phyloP scores from a whole-genome alignment of 371 early-diverging fungal species.

The Circinella minor region DNA sequence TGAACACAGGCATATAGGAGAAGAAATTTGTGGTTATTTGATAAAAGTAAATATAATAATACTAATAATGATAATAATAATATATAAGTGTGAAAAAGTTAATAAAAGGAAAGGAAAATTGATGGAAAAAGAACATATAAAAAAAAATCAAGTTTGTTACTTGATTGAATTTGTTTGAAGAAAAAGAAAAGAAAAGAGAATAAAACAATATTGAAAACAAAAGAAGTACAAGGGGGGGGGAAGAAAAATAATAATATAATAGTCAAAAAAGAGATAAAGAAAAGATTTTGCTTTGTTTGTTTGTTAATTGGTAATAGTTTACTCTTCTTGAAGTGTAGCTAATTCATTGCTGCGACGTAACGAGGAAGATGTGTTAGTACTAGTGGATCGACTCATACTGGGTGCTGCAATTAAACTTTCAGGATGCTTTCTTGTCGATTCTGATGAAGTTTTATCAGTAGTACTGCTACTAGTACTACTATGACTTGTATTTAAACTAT shows the following conservation, averaged over 20 bases:
- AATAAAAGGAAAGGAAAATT: background rate
- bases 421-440: constrained; percentile 23
- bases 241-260: too few relatives aligned
- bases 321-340: constrained; percentile 50
- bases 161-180: too few relatives aligned
- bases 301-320: background rate
- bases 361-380: constrained; percentile 31
- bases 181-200: too few relatives aligned
- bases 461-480: constrained; percentile 10
- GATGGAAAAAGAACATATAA: background rate
- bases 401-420: constrained; percentile 24
- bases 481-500: constrained; percentile 6
- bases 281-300: background rate
- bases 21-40: background rate
- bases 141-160: background rate
- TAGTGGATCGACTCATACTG: constrained; percentile 30
- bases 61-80: constrained; percentile 3
- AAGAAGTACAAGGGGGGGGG: too few relatives aligned
- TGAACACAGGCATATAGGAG: constrained; percentile 11
- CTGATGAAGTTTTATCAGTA: constrained; percentile 14
- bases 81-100: background rate
- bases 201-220: too few relatives aligned
- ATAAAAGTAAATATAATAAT: background rate
- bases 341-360: constrained; percentile 47
- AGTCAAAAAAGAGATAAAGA: background rate